Evolutionary conservation across 345 rosid genomes (phyloP).

Genomic region (Eucalyptus melliodora): DNA sequence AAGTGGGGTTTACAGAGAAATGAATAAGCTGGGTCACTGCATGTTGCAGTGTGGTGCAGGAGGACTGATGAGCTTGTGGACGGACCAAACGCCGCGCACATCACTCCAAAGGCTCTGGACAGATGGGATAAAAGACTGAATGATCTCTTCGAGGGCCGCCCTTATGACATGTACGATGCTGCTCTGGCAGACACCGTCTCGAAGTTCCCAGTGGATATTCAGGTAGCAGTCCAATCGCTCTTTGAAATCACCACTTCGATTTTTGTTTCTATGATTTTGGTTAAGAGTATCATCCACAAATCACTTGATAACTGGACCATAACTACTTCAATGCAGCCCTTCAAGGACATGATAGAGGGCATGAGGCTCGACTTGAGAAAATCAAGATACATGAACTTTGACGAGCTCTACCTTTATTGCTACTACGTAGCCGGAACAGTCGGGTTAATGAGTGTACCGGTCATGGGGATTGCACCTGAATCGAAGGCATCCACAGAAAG

Average conservation of each 20-base stretch:
- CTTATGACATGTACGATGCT: conserved; percentile 35
- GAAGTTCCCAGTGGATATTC: conserved; percentile 36
- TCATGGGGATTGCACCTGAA: conserved; percentile 42
- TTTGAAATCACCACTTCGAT: background rate
- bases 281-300: background rate
- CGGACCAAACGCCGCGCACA: conserved; percentile 37
- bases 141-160: conserved; percentile 31
- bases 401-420: conserved; percentile 47
- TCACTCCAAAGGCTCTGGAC: conserved; percentile 39
- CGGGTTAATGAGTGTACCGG: conserved; percentile 43
- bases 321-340: conserved; percentile 10
- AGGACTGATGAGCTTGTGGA: conserved; percentile 53
- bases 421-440: conserved; percentile 50
- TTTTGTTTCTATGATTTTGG: background rate
- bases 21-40: background rate
- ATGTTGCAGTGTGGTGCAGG: conserved; percentile 38
- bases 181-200: conserved; percentile 32
- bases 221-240: conserved; percentile 8
- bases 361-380: conserved; percentile 34
- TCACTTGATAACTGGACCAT: background rate
- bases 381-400: conserved; percentile 28
- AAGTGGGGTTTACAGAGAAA: background rate
- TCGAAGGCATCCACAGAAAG: conserved; percentile 35
- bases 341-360: conserved; percentile 48
- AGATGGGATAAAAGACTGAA: conserved; percentile 31